These are phyloP conservation scores for Cucurbita pepo DNA, from an alignment of 306 rosid species.

Conservation along the genomic window DNA sequence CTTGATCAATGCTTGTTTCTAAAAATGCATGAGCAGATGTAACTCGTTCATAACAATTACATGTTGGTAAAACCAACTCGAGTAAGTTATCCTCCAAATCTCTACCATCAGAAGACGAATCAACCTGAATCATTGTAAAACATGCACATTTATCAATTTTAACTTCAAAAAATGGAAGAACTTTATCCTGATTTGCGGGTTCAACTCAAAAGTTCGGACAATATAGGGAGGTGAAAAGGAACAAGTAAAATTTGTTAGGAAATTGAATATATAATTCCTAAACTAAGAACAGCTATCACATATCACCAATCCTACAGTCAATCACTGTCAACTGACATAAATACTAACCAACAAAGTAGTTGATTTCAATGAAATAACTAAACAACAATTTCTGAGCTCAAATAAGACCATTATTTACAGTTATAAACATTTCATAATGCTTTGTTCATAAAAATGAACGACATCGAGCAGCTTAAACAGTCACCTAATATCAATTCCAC, in stretches of 20 bases:
- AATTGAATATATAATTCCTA: no score
- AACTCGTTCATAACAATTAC: slow-evolving; percentile 23
- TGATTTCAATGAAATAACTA: not conserved
- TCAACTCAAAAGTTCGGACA: no score
- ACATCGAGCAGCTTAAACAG: not conserved
- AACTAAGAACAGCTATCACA: no score
- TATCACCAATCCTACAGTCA: no score
- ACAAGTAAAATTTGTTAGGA: no score
- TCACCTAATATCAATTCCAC: not conserved
- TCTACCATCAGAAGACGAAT: slow-evolving; percentile 27
- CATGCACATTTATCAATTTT: slow-evolving; percentile 2
- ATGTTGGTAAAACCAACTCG: slow-evolving; percentile 44
- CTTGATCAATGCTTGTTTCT: slow-evolving; percentile 41
- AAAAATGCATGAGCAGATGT: slow-evolving; percentile 39
- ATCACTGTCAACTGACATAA: not conserved
- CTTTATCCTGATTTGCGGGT: no score
- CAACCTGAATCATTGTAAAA: slow-evolving; percentile 21
- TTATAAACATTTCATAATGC: not conserved
- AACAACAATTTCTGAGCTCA: not conserved
- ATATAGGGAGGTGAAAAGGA: no score
- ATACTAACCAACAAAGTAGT: not conserved
- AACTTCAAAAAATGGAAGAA: not conserved
- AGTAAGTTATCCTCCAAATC: slow-evolving; percentile 37
- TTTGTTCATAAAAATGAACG: not conserved
- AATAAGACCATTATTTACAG: not conserved